Evolutionary conservation across 495 filamentous ascomycete species (phyloP).

Genomic region (Hypoxylon trugodes): DNA sequence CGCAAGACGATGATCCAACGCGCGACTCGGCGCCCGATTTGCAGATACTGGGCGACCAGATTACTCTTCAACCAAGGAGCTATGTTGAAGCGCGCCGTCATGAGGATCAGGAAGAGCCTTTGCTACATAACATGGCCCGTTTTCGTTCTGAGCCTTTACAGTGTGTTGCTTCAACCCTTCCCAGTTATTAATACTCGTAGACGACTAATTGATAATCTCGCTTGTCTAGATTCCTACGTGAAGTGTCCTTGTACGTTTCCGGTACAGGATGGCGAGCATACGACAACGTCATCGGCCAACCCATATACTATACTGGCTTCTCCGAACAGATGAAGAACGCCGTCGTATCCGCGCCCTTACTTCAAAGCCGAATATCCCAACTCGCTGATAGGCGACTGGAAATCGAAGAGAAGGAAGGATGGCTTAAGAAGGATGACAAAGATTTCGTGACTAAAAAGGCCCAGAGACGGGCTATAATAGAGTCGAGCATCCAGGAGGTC

Average conservation of each 20-base stretch:
- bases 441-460: slow-evolving; percentile 65
- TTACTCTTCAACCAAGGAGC: slow-evolving; percentile 82
- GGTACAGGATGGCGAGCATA: slow-evolving; percentile 95
- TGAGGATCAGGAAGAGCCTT: slow-evolving; percentile 71
- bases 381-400: slow-evolving; percentile 76
- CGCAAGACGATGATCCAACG: slow-evolving; percentile 45
- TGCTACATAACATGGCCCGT: slow-evolving; percentile 83
- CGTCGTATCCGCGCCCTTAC: slow-evolving; percentile 76
- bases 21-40: slow-evolving; percentile 77
- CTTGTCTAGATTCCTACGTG: slow-evolving; percentile 80
- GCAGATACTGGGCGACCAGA: slow-evolving; percentile 79
- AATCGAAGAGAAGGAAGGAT: slow-evolving; percentile 78
- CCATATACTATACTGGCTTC: slow-evolving; percentile 92
- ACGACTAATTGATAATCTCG: slow-evolving; percentile 41
- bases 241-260: slow-evolving; percentile 88
- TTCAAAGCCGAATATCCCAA: slow-evolving; percentile 77
- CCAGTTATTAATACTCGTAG: background rate
- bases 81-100: slow-evolving; percentile 63
- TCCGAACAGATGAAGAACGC: slow-evolving; percentile 83
- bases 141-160: slow-evolving; percentile 69
- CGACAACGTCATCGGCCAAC: slow-evolving; percentile 87
- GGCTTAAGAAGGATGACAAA: slow-evolving; percentile 65
- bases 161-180: slow-evolving; percentile 42
- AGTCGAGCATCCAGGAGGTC: slow-evolving; percentile 69
- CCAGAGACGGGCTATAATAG: slow-evolving; percentile 67